Percentiles rank a stretch among this genome's conserved stretches.
phyloP scores from a whole-genome alignment of 2,329 filamentous ascomycete species.

The Fusarium dimerum region DNA sequence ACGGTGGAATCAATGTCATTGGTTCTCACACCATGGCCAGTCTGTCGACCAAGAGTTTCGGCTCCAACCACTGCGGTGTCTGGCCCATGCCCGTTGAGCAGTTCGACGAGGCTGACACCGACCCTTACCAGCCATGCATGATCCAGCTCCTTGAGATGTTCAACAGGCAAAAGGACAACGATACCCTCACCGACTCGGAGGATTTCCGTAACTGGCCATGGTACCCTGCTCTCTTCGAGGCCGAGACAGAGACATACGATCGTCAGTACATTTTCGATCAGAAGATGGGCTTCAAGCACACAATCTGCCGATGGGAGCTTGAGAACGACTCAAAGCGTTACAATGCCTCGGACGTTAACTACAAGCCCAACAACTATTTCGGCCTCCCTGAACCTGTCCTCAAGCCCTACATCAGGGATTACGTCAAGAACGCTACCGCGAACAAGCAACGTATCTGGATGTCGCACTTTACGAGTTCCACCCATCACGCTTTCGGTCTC shows the following conservation, averaged over 20 bases:
- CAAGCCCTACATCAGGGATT: constrained; percentile 31
- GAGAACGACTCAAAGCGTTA: constrained; percentile 10
- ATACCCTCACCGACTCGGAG: constrained; percentile 1
- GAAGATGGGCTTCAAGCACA: constrained; percentile 29
- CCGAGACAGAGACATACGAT: constrained; percentile 33
- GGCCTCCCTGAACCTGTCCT: constrained; percentile 30
- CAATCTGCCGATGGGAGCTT: constrained; percentile 28
- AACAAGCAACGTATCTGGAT: constrained; percentile 35
- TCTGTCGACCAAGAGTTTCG: constrained; percentile 43
- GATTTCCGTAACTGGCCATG: constrained; percentile 29
- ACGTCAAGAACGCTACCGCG: constrained; percentile 27
- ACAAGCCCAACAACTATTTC: constrained; percentile 32
- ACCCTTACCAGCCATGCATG: constrained; percentile 45
- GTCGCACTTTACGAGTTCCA: constrained; percentile 30
- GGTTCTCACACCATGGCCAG: constrained; percentile 41
- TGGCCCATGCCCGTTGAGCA: constrained; percentile 41
- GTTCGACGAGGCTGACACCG: constrained; percentile 40
- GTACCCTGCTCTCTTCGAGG: constrained; percentile 33
- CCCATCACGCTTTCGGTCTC: constrained; percentile 34
- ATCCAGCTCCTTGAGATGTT: constrained; percentile 38
- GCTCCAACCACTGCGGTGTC: constrained; percentile 42
- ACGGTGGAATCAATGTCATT: constrained; percentile 41
- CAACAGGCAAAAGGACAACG: constrained; percentile 24
- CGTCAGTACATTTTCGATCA: constrained; percentile 32
- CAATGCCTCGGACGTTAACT: constrained; percentile 12